phyloP scores from a whole-genome alignment of 1,284 basidiomycete species.

The Cerioporus squamosus region DNA sequence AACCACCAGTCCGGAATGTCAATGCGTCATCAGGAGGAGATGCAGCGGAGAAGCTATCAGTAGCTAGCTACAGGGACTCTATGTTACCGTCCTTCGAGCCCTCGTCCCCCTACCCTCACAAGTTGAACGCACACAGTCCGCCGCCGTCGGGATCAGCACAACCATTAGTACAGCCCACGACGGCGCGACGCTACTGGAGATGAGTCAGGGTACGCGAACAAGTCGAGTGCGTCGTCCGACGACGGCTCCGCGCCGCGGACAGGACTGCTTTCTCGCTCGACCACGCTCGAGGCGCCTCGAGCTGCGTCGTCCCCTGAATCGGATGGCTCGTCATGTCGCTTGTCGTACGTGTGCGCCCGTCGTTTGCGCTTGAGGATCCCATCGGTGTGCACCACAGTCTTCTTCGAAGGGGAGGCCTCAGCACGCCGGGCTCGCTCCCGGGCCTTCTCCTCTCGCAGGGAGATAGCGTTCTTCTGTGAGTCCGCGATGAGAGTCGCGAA shows the following conservation, averaged over 20 bases:
- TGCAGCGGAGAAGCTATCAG: no score
- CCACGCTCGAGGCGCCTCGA: conserved; percentile 1
- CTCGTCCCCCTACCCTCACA: no score
- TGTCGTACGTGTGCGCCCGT: not conserved
- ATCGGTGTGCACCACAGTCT: not conserved
- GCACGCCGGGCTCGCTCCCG: no score
- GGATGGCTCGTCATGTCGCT: not conserved
- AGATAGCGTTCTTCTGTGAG: conserved; percentile 45
- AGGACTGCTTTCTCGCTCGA: conserved; percentile 21
- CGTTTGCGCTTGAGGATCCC: conserved; percentile 3
- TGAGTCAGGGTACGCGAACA: conserved; percentile 46
- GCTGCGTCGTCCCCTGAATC: not conserved
- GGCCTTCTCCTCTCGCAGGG: conserved; percentile 12
- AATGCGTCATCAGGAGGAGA: no score
- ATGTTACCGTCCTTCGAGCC: no score
- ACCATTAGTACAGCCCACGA: not conserved
- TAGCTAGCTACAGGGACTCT: no score
- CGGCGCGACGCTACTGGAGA: conserved; percentile 16
- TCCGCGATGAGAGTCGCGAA: conserved; percentile 50
- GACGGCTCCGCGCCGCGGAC: conserved; percentile 24
- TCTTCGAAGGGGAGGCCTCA: no score
- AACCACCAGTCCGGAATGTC: not conserved
- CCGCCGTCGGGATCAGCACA: no score
- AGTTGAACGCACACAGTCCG: no score
- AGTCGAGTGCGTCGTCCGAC: conserved; percentile 56